Evolutionary conservation across 495 filamentous ascomycete genomes (phyloP).

Genomic region (Penicillium macrosclerotiorum): DNA sequence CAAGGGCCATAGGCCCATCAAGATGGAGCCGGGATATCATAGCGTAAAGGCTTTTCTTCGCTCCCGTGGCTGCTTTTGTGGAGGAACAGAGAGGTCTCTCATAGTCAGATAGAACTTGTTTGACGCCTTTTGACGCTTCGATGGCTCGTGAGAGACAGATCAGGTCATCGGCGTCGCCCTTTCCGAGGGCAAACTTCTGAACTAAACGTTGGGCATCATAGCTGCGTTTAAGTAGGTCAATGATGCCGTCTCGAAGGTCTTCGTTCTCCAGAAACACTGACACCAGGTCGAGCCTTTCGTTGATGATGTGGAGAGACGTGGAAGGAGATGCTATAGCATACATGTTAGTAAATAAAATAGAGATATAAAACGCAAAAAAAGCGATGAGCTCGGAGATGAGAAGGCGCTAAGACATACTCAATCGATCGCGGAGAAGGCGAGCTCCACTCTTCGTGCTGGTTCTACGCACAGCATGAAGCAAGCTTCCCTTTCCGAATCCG

Average conservation of each 20-base stretch:
- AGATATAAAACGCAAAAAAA: too few relatives aligned
- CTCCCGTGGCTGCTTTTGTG: too few relatives aligned
- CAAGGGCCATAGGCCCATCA: conserved; percentile 64
- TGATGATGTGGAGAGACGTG: conserved; percentile 76
- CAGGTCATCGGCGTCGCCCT: conserved; percentile 93
- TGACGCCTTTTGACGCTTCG: conserved; percentile 69
- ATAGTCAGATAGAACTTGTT: conserved; percentile 39
- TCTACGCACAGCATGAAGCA: conserved; percentile 82
- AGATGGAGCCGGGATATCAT: conserved; percentile 65
- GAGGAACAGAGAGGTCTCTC: conserved; percentile 15
- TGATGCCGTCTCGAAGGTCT: conserved; percentile 64
- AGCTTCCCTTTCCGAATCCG: conserved; percentile 68
- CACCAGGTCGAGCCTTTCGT: conserved; percentile 78
- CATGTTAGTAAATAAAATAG: conserved; percentile 3
- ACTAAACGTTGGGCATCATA: conserved; percentile 87
- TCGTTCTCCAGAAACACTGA: conserved; percentile 62
- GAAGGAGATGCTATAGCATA: conserved; percentile 65
- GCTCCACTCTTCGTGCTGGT: conserved; percentile 91
- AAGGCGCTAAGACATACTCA: conserved; percentile 55
- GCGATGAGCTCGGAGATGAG: not conserved
- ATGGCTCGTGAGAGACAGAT: conserved; percentile 80
- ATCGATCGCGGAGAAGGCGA: conserved; percentile 73
- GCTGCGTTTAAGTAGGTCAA: conserved; percentile 66
- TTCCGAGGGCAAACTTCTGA: conserved; percentile 87
- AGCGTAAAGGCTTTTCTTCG: conserved; percentile 38